These are phyloP conservation scores for Lepiota subincarnata DNA, from an alignment of 768 basidiomycete species.

Conservation along the genomic window DNA sequence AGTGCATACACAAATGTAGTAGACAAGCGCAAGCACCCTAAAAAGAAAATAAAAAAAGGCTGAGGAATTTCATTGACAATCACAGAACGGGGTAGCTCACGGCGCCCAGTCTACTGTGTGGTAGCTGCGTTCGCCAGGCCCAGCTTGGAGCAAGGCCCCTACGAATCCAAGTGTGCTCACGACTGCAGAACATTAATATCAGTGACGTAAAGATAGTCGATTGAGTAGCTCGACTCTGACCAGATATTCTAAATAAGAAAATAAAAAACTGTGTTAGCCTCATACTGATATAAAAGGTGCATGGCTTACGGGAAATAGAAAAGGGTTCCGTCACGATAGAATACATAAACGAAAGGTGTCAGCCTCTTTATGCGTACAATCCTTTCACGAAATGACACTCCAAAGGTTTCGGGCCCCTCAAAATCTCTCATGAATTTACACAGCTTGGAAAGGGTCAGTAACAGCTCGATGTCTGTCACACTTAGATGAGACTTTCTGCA, in stretches of 20 bases:
- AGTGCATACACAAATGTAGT: background rate
- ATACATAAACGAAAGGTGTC: background rate
- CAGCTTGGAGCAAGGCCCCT: background rate
- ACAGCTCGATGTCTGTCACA: background rate
- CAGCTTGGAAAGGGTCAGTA: background rate
- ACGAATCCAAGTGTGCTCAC: background rate
- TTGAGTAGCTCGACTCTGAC: no score
- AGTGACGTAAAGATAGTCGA: no score
- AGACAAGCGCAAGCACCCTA: background rate
- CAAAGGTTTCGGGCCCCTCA: background rate
- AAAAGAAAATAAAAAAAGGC: no score
- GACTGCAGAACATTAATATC: background rate
- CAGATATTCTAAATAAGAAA: no score
- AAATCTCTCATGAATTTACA: background rate
- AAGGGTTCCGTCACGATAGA: background rate
- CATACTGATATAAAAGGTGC: no score
- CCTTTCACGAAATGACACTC: background rate
- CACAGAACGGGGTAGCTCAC: background rate
- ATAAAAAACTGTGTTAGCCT: no score
- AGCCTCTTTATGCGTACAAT: background rate
- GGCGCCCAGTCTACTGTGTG: constrained; percentile 1
- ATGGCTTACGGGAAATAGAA: background rate
- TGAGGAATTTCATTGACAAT: no score
- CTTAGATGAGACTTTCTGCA: no score
- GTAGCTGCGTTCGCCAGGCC: background rate